Base-by-base conservation (phyloP, 2,329 filamentous ascomycete genomes). In the Macroventuria anomochaeta region DNA sequence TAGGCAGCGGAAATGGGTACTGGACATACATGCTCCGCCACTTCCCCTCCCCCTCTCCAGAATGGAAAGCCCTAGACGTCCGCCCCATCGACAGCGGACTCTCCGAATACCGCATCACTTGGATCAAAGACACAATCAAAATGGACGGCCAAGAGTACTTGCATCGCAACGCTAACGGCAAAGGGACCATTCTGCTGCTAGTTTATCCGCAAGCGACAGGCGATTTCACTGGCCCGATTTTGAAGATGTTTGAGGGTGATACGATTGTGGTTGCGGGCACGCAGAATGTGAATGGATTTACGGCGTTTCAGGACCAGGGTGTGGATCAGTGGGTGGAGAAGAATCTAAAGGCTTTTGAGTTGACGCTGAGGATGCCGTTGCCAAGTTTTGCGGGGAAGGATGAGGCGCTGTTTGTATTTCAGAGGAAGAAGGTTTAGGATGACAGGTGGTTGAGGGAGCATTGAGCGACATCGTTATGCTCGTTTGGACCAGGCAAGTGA, bases 341-440 rank as follows among this genome's bases (percentile, higher is more conserved):
- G 40, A 82, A 87, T 66, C 80, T 84, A 65, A 70, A 67, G 21
- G 78, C 77, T 1, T 91, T 86, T 82, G 79, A 80, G 42, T 82
- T 83, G 70, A 78, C 83, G 2, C 79, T 84, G 12, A 86, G 88
- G 75, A 79, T 91, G 57, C 81, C 88, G 3, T 70, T 92, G 67
- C 88, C 88, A 18, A 90, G 87, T 70, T 91, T 91, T 73, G 85
- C 88, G 2, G 88, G 86, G 23, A 91, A 91, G 71, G 89, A 92
- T 63, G 88, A 92, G 74, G 88, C 85, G 0, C 66, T 91, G 49
- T 91, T 86, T 72, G 81, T 90, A 17, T 91, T 88, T 47, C 69
- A 75, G 62, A 73, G 72, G 53, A 72, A 57, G 53, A 64, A 63
- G 42, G 42, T 39, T 11, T 56, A 17, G 42, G 18, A 13, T 15